phyloP scores from a whole-genome alignment of 2,329 filamentous ascomycete genomes.

The Zasmidium cellare region DNA sequence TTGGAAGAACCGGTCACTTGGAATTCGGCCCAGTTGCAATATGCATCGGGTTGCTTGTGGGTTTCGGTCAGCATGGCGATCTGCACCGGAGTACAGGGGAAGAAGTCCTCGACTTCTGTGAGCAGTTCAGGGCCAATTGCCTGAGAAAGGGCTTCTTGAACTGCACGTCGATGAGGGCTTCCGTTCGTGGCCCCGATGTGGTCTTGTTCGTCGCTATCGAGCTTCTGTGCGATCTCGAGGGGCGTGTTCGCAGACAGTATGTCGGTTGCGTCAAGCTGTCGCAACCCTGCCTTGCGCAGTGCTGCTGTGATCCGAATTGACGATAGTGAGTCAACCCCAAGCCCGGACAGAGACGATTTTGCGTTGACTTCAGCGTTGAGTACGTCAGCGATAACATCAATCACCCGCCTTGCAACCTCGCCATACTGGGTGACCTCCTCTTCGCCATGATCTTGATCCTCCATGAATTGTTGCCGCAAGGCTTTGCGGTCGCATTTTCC shows the following conservation, averaged over 20 bases:
- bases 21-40: constrained; percentile 77
- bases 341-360: constrained; percentile 49
- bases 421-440: constrained; percentile 22
- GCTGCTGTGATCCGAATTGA: constrained; percentile 65
- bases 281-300: constrained; percentile 59
- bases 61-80: constrained; percentile 80
- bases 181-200: too few species aligned
- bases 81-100: constrained; percentile 72
- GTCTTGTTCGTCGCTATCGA: constrained; percentile 4
- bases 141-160: neutral
- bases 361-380: constrained; percentile 18
- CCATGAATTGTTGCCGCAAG: constrained; percentile 59
- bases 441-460: constrained; percentile 20
- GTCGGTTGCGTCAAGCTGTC: constrained; percentile 55
- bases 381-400: constrained; percentile 21
- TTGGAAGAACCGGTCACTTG: constrained; percentile 44
- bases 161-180: neutral
- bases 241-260: constrained; percentile 61
- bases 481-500: constrained; percentile 77
- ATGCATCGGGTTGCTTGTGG: constrained; percentile 57
- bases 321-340: constrained; percentile 67
- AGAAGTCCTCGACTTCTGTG: constrained; percentile 39
- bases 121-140: neutral
- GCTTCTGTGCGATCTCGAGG: constrained; percentile 9
- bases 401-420: constrained; percentile 13